Conservation (phyloP, 2,329 filamentous ascomycete genomes). For the Elsinoe australis region DNA sequence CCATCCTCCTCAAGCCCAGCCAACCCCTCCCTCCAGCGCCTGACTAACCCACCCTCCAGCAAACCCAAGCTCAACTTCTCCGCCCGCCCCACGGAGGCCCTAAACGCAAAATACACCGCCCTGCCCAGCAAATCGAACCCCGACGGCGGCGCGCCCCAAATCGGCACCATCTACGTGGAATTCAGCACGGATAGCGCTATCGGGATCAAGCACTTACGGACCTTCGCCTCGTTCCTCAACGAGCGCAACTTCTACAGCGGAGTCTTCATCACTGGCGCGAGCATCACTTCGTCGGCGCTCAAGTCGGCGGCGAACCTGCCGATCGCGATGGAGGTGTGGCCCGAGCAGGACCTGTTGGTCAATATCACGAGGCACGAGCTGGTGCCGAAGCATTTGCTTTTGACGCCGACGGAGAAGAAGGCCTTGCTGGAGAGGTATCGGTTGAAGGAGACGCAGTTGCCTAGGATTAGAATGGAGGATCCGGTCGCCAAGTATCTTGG, state of each 20-base stretch:
- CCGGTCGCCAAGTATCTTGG: constrained; percentile 90
- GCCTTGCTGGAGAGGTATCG: constrained; percentile 82
- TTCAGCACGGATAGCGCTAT: constrained; percentile 75
- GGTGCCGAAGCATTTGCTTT: constrained; percentile 84
- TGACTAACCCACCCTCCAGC: constrained; percentile 43
- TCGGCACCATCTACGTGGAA: constrained; percentile 87
- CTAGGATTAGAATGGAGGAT: constrained; percentile 82
- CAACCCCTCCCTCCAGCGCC: constrained; percentile 2
- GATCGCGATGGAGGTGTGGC: constrained; percentile 85
- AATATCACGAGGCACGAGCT: constrained; percentile 98
- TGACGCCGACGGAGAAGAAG: constrained; percentile 83
- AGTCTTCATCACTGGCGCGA: constrained; percentile 76
- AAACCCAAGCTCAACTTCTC: constrained; percentile 81
- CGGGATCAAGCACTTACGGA: constrained; percentile 85
- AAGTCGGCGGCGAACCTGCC: constrained; percentile 74
- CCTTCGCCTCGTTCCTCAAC: constrained; percentile 75
- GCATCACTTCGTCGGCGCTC: constrained; percentile 77
- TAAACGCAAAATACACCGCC: constrained; percentile 77
- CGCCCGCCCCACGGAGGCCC: constrained; percentile 71
- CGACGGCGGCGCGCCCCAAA: constrained; percentile 51
- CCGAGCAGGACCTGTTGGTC: constrained; percentile 90
- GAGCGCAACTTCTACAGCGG: constrained; percentile 79
- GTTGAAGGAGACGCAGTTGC: constrained; percentile 94
- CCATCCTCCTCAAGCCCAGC: background rate
- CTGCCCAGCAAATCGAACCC: constrained; percentile 61